Conservation (phyloP, 768 basidiomycete genomes). For the Hemileccinum rubropunctum region DNA sequence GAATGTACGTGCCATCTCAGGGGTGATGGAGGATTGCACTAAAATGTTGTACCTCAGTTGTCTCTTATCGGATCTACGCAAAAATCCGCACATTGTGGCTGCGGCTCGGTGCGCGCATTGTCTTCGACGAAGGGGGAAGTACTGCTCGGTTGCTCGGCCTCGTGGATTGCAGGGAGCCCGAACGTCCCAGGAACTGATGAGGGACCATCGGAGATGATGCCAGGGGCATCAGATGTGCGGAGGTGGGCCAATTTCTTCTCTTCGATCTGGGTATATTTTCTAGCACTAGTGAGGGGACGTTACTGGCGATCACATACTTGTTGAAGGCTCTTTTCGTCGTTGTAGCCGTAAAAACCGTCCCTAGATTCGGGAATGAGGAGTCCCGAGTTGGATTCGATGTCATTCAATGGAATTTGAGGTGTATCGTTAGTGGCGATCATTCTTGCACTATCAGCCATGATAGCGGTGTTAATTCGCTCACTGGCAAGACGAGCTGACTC, state of each 20-base stretch:
- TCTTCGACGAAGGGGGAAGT: constrained; percentile 35
- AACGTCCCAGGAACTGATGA: constrained; percentile 35
- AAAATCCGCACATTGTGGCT: constrained; percentile 29
- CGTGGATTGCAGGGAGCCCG: constrained; percentile 35
- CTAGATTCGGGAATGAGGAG: constrained; percentile 47
- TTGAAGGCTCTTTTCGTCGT: constrained; percentile 72
- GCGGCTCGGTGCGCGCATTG: constrained; percentile 30
- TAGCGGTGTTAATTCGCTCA: constrained; percentile 5
- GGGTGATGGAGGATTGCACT: constrained; percentile 27
- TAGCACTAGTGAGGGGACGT: not conserved
- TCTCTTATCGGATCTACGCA: not conserved
- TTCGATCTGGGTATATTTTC: constrained; percentile 53
- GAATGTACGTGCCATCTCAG: constrained; percentile 57
- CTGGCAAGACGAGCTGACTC: not conserved
- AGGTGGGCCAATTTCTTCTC: constrained; percentile 70
- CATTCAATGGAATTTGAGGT: not conserved
- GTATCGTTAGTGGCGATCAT: not conserved
- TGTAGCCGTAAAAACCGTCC: constrained; percentile 79
- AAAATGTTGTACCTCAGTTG: constrained; percentile 4
- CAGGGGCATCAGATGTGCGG: constrained; percentile 52
- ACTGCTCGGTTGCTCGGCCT: constrained; percentile 20
- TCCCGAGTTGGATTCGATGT: constrained; percentile 23
- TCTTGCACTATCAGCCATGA: constrained; percentile 8
- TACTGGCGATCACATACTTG: constrained; percentile 48
- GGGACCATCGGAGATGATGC: constrained; percentile 18